These are phyloP conservation scores for Herpotrichia juniperi DNA, from an alignment of 2,329 filamentous ascomycete species.

Conservation along the genomic window DNA sequence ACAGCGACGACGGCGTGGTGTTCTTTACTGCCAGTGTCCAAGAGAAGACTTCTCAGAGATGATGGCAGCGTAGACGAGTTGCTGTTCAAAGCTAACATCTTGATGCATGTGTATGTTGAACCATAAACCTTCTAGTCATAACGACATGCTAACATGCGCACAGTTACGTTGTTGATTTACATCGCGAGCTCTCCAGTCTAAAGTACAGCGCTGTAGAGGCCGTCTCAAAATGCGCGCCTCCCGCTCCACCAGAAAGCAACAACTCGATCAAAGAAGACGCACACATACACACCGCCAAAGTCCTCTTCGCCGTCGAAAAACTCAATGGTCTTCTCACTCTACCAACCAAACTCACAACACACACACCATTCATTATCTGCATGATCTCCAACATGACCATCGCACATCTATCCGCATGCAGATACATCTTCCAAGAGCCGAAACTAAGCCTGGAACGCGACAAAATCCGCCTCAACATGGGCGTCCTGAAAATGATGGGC, in stretches of 20 bases:
- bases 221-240: constrained; percentile 27
- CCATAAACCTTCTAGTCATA: background rate
- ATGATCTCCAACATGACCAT: constrained; percentile 35
- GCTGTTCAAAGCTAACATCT: constrained; percentile 73
- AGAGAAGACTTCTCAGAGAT: constrained; percentile 69
- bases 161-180: constrained; percentile 29
- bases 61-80: constrained; percentile 79
- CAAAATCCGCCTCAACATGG: constrained; percentile 33
- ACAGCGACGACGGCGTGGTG: constrained; percentile 73
- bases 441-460: constrained; percentile 24
- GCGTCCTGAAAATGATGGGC: constrained; percentile 27
- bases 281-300: constrained; percentile 29
- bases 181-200: constrained; percentile 24
- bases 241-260: constrained; percentile 23
- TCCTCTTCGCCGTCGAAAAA: constrained; percentile 23
- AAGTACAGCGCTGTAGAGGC: constrained; percentile 23
- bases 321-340: constrained; percentile 28
- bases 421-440: constrained; percentile 27
- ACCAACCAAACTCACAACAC: constrained; percentile 21
- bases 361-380: constrained; percentile 36
- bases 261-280: constrained; percentile 18
- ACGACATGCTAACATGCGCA: background rate
- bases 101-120: constrained; percentile 24
- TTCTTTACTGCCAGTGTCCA: constrained; percentile 73
- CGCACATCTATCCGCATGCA: constrained; percentile 30